These are phyloP conservation scores for Debaryomyces udenii DNA, from an alignment of 1,139 yeast genomes.

Conservation along the genomic window DNA sequence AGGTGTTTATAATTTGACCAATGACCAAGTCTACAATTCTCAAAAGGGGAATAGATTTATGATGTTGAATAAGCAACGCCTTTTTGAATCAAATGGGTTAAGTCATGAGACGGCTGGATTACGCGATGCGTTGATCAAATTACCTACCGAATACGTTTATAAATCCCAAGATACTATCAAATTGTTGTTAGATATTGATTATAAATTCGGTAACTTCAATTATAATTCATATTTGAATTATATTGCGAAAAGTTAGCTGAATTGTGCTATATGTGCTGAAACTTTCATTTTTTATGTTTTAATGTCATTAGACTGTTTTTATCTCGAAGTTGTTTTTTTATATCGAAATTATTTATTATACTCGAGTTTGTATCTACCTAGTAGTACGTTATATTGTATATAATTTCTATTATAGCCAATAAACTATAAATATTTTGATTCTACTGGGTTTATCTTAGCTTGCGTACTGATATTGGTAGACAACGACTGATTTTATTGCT, in stretches of 20 bases:
- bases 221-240: conserved; percentile 53
- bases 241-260: conserved; percentile 24
- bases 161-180: conserved; percentile 65
- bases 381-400: neutral
- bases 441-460: too few relatives aligned
- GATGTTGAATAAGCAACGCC: conserved; percentile 39
- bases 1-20: conserved; percentile 50
- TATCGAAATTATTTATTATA: conserved; percentile 3
- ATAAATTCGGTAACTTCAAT: conserved; percentile 61
- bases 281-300: conserved; percentile 4
- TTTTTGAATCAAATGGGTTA: conserved; percentile 27
- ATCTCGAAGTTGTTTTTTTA: neutral
- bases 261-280: neutral
- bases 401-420: too few relatives aligned
- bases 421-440: too few relatives aligned
- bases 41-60: conserved; percentile 39
- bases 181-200: conserved; percentile 63
- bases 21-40: conserved; percentile 49
- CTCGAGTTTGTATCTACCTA: neutral
- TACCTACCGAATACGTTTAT: conserved; percentile 56
- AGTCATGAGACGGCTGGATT: conserved; percentile 20
- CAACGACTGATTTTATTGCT: too few relatives aligned
- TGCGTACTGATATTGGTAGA: too few relatives aligned
- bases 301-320: conserved; percentile 4
- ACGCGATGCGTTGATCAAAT: conserved; percentile 42